Evolutionary conservation across 495 filamentous ascomycete species (phyloP), one percentile per base, ranked within the genome.

Genomic region (Penicillium bovifimosum): DNA sequence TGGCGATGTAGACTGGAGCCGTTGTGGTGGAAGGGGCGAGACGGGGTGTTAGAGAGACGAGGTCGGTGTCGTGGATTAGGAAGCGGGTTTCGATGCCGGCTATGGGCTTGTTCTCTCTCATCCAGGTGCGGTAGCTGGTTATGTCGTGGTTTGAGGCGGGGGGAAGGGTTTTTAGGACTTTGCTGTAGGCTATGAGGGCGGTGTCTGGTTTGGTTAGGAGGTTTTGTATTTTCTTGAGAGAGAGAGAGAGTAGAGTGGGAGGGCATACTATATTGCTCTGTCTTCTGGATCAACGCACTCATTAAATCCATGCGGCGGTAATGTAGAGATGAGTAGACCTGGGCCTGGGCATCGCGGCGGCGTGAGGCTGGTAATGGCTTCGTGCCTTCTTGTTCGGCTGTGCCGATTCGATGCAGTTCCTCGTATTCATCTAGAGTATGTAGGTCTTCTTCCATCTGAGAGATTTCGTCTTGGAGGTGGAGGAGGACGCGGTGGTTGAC

Each of bases 401-500:
- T 73, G 9, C 76, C 69, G 6, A 76, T 64, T n/a, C 84, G 73
- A 20, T 78, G 74, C 60, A 86, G 80, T 17, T 86, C 86, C 53
- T 91, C 86, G 18, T 80, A 77, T 29, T 82, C 80, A 56, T 96
- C 90, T 0, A 92, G 68, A 1, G 75, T 70, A n/a, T 81, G 77
- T 0, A 93, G 74, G 34, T 89, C 81, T 58, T 87, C 84, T 59
- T 91, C 88, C 44, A 93, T 74, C 45, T 92, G 86, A 2, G 81
- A 76, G 34, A 95, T 82, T 63, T 95, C 90, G 61, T 93, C 88
- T 69, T 95, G 91, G 1, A 96, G 80, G 60, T 93, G 82, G 2
- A 96, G 75, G 3, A 96, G 76, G 10, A 95, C 74, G 14, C 92
- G 85, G 62, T 95, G 89, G 60, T 96, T 95, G 5, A 96, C 70